Percentiles rank a stretch among this genome's conserved stretches.
Conservation (phyloP, 768 basidiomycete genomes). For the Kwoniella sp. region DNA sequence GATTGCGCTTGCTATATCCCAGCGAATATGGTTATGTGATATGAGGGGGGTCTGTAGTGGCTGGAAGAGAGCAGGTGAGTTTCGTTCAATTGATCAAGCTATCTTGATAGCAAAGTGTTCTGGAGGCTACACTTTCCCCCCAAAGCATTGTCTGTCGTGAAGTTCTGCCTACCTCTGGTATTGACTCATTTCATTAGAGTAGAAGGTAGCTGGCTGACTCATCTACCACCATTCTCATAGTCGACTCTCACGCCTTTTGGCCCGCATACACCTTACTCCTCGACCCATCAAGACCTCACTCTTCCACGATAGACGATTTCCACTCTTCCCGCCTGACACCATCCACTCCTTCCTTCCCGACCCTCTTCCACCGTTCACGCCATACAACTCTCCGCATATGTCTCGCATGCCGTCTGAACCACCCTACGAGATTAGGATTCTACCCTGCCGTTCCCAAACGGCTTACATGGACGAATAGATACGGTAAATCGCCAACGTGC, state of each 20-base stretch:
- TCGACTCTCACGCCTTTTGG: slow-evolving; percentile 35
- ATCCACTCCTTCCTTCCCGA: slow-evolving; percentile 23
- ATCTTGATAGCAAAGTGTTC: too few species aligned
- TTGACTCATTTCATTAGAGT: too few species aligned
- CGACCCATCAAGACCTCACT: slow-evolving; percentile 22
- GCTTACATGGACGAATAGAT: slow-evolving; percentile 9
- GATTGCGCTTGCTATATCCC: slow-evolving; percentile 7
- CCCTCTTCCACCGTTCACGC: slow-evolving; percentile 27
- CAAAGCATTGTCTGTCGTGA: too few species aligned
- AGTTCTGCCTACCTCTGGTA: too few species aligned
- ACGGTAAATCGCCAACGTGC: slow-evolving; percentile 26
- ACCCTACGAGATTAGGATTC: slow-evolving; percentile 17
- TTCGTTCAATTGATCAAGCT: too few species aligned
- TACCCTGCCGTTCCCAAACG: slow-evolving; percentile 19
- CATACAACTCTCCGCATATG: slow-evolving; percentile 22
- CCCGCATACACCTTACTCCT: slow-evolving; percentile 22
- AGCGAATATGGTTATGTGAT: slow-evolving; percentile 19
- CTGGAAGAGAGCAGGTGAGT: slow-evolving; percentile 26
- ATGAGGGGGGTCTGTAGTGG: slow-evolving; percentile 15
- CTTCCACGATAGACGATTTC: slow-evolving; percentile 20
- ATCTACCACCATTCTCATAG: slow-evolving; percentile 3
- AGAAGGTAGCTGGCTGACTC: neutral
- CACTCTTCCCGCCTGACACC: slow-evolving; percentile 18
- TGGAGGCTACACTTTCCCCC: too few species aligned
- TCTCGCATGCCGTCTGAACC: slow-evolving; percentile 32